Evolutionary conservation across 768 basidiomycete species (phyloP), one percentile per base, ranked within the genome.

Genomic region (Amyloporia xantha): DNA sequence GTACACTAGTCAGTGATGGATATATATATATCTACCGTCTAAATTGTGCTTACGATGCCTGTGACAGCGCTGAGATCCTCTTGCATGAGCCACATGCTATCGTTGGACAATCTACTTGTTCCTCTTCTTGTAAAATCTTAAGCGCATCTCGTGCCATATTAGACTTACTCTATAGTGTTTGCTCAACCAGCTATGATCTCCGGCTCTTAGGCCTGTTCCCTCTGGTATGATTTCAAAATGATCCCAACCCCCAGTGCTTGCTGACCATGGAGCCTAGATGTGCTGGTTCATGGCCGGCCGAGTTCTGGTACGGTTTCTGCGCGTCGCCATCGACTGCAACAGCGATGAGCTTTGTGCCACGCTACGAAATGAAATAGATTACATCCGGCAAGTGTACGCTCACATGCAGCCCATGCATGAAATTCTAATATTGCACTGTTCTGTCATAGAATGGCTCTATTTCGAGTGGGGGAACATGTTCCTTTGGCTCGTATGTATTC

Each of bases 81-180:
- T 66, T 90, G 36, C 87, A 89, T 56, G 87, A 90, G 54, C 84
- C 85, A 2, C 85, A 87, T 58, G 84, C 86, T 15, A 75, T 78
- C 50, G 70, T 84, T 41, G 69, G 71, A 21, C 68, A 65, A 40
- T 71, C 72, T 15, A 77, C 77, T 28, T 89, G 86, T 55, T 71
- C 79, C 36, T 87, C 84, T 36, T 81, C 85, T 12, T 71, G 80
- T 55, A 84, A 79, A 58, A 81, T 88, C 25, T 67, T 88, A 6
- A 75, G 74, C 1, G 78, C 86, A 21, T 77, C 85, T 2, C 75
- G 86, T 41, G 72, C 76, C 1, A 78, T 85, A 35, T 67, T 88
- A 37, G 81, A 87, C 54, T 67, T 85, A 13, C 75, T 86, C 30
- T 83, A 86, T 58, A 71, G 68, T 13, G 72, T 86, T 23, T 77